Percentiles rank a stretch among this genome's conserved stretches.
Evolutionary conservation across 345 rosid genomes (phyloP).

Genomic region (Eutrema japonicum): DNA sequence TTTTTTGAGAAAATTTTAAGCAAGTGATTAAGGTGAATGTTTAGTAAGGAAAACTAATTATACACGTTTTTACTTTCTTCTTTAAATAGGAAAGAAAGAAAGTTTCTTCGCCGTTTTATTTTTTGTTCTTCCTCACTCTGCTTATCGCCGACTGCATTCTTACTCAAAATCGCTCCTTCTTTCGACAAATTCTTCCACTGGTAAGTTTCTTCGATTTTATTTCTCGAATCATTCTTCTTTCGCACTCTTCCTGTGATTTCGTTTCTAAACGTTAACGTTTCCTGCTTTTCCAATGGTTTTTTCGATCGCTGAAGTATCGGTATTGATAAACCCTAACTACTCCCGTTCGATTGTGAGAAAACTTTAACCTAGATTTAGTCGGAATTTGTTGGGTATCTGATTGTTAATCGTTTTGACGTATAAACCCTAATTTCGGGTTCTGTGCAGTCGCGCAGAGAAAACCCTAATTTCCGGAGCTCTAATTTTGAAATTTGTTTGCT

Average conservation of each 20-base stretch:
- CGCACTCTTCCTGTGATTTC: neutral
- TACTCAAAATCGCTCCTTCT: neutral
- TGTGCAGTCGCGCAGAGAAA: neutral
- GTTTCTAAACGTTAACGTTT: neutral
- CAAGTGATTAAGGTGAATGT: no score
- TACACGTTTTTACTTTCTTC: neutral
- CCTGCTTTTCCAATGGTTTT: neutral
- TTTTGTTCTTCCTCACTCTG: neutral
- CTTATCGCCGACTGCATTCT: conserved; percentile 5
- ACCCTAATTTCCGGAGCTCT: conserved; percentile 10
- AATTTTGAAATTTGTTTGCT: neutral
- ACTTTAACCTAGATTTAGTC: neutral
- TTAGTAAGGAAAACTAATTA: neutral
- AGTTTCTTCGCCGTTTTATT: conserved; percentile 3
- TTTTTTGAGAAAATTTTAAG: no score
- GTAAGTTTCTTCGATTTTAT: conserved; percentile 3
- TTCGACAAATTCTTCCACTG: conserved; percentile 1
- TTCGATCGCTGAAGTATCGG: neutral
- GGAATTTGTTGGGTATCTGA: neutral
- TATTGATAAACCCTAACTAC: conserved; percentile 10
- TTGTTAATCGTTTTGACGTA: conserved; percentile 4
- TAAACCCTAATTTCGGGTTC: conserved; percentile 13
- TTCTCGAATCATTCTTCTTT: neutral
- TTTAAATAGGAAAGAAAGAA: neutral
- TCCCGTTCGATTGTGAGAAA: neutral